Evolutionary conservation across 108 stramenopile species (phyloP), one percentile per base, ranked within the genome.

Genomic region (Stephanodiscus triporus): DNA sequence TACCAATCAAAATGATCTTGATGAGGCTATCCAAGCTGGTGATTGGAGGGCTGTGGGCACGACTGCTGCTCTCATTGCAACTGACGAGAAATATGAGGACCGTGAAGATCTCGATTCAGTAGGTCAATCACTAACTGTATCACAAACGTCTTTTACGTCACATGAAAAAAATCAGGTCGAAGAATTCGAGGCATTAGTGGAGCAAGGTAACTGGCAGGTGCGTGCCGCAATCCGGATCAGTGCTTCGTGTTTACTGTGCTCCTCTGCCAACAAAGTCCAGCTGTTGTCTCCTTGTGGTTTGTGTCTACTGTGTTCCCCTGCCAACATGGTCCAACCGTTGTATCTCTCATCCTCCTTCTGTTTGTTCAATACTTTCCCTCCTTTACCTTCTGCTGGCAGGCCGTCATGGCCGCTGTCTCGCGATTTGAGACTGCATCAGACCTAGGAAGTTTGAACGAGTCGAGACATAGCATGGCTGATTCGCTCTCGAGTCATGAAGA

Each of bases 21-120:
- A 90, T 72, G 61, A 72, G 14, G 89, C 88, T 13, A 95, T 95
- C 69, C 82, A 93, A 69, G 82, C 88, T 38, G 95, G 95, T 48
- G 88, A 95, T 70, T 95, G 95, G 95, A 81, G 80, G 32, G 92
- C 95, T 19, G 92, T 95, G 4, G 88, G 92, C 70, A 89, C 87
- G 13, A 95, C 95, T 55, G 92, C 95, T 9, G 89, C 91, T 5
- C 70, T 95, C 17, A 67, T 95, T 43, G 95, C 95, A 6, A 78
- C 71, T 40, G 59, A 37, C 8, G 80, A 88, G 2, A 72, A 84
- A 22, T 81, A 73, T 7, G 84, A 87, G 55, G n/a, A n/a, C n/a
- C 80, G 80, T 8, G 63, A 36, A 22, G 13, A 30, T 55, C 29
- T 34, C 0, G 38, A 61, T 10, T 48, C 49, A 19, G 72, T 66